phyloP scores from a whole-genome alignment of 2,329 filamentous ascomycete genomes.

The Fusarium sp. region DNA sequence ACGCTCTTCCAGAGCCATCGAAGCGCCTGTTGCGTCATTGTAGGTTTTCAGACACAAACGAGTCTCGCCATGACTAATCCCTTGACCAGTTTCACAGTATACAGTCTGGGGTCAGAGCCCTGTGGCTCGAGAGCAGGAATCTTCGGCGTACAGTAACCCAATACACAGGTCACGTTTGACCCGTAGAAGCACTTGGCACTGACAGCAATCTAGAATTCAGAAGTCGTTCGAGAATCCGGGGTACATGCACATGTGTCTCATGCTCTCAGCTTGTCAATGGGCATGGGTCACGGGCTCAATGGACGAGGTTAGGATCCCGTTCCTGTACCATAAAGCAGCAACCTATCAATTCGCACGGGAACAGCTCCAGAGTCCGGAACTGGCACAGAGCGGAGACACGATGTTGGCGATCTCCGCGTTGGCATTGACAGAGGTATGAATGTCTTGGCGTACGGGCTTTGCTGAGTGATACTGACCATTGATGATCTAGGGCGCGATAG shows the following conservation, averaged over 20 bases:
- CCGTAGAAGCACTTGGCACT: slow-evolving; percentile 11
- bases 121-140: slow-evolving; percentile 51
- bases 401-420: slow-evolving; percentile 58
- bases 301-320: slow-evolving; percentile 57
- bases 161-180: neutral
- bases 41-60: slow-evolving; percentile 20
- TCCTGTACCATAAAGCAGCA: slow-evolving; percentile 59
- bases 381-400: slow-evolving; percentile 54
- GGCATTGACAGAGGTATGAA: slow-evolving; percentile 56
- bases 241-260: slow-evolving; percentile 58
- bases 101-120: slow-evolving; percentile 56
- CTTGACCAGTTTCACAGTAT: slow-evolving; percentile 53
- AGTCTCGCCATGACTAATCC: slow-evolving; percentile 19
- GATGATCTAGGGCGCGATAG: slow-evolving; percentile 53
- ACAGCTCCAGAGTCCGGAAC: slow-evolving; percentile 53
- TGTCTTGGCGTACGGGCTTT: neutral
- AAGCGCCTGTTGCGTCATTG: slow-evolving; percentile 48
- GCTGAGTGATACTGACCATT: slow-evolving; percentile 19
- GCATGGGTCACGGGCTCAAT: slow-evolving; percentile 59
- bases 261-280: slow-evolving; percentile 59
- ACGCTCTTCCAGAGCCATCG: slow-evolving; percentile 47
- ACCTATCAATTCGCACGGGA: slow-evolving; percentile 60
- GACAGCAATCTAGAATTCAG: slow-evolving; percentile 51
- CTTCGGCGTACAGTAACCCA: slow-evolving; percentile 44
- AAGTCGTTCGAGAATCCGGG: slow-evolving; percentile 58